Percentiles rank a stretch among this genome's conserved stretches.
Evolutionary conservation across 164 flowering plant species (phyloP).

Genomic region (Akebia trifoliata): DNA sequence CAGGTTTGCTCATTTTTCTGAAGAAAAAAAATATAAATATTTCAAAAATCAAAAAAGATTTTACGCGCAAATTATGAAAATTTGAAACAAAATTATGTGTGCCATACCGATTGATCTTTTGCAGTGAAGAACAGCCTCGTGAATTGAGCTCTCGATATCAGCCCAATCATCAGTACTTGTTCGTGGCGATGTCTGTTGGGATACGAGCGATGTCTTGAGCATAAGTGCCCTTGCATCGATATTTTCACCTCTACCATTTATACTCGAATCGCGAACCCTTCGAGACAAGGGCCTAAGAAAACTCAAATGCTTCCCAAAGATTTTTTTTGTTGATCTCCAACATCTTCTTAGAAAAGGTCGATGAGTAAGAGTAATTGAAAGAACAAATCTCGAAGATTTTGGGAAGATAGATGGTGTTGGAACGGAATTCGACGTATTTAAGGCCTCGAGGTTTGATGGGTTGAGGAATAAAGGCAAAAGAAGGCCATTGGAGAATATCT

Average conservation of each 20-base stretch:
- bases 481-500: conserved; percentile 44
- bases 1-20: conserved; percentile 22
- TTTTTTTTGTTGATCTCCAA: conserved; percentile 20
- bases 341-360: conserved; percentile 18
- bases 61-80: background rate
- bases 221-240: conserved; percentile 11
- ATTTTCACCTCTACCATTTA: conserved; percentile 16
- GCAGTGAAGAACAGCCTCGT: conserved; percentile 73
- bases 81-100: background rate
- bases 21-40: background rate
- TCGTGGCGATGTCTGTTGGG: conserved; percentile 16
- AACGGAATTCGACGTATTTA: background rate
- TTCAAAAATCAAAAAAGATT: background rate
- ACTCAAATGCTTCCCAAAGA: conserved; percentile 27
- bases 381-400: conserved; percentile 7
- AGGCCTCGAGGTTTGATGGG: conserved; percentile 9
- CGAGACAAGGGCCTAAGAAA: conserved; percentile 19
- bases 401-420: conserved; percentile 10
- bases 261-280: conserved; percentile 6
- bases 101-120: conserved; percentile 50
- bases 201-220: conserved; percentile 10
- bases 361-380: conserved; percentile 1
- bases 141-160: conserved; percentile 43
- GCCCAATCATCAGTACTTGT: conserved; percentile 19
- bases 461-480: conserved; percentile 29